Conservation (phyloP, 2,329 filamentous ascomycete genomes). For the Aureobasidium mangrovei region DNA sequence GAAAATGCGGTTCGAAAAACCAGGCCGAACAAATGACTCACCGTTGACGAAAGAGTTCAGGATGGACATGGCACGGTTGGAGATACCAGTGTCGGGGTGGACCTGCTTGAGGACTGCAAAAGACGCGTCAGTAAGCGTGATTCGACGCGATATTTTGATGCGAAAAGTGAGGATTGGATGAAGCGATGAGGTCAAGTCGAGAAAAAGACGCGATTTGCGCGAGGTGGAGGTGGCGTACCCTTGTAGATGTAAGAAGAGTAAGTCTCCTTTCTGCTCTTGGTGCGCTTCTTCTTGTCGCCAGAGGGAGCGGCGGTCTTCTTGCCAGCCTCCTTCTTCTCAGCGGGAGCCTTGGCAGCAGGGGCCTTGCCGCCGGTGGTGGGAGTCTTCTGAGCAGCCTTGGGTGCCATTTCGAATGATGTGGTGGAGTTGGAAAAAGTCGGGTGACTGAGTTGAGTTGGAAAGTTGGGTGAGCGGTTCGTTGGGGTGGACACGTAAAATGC, state of each 20-base stretch:
- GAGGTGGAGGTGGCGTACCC: constrained; percentile 48
- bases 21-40: constrained; percentile 39
- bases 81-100: constrained; percentile 99
- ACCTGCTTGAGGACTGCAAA: constrained; percentile 88
- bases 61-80: constrained; percentile 99
- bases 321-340: constrained; percentile 99
- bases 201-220: constrained; percentile 15
- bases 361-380: constrained; percentile 90
- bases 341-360: constrained; percentile 62
- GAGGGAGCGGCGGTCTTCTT: constrained; percentile 94
- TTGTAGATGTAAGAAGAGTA: constrained; percentile 99
- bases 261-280: constrained; percentile 99
- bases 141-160: constrained; percentile 11
- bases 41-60: constrained; percentile 99
- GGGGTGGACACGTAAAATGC: constrained; percentile 24
- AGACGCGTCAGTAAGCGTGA: constrained; percentile 30
- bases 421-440: constrained; percentile 20
- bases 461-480: constrained; percentile 20
- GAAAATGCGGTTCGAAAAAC: constrained; percentile 18
- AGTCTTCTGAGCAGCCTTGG: constrained; percentile 98
- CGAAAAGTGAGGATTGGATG: constrained; percentile 10
- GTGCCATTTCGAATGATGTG: constrained; percentile 68
- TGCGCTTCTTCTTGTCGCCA: constrained; percentile 99
- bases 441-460: constrained; percentile 27
- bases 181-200: constrained; percentile 17